Conservation (phyloP, 441 rosid genomes). For the Viola pubescens region DNA sequence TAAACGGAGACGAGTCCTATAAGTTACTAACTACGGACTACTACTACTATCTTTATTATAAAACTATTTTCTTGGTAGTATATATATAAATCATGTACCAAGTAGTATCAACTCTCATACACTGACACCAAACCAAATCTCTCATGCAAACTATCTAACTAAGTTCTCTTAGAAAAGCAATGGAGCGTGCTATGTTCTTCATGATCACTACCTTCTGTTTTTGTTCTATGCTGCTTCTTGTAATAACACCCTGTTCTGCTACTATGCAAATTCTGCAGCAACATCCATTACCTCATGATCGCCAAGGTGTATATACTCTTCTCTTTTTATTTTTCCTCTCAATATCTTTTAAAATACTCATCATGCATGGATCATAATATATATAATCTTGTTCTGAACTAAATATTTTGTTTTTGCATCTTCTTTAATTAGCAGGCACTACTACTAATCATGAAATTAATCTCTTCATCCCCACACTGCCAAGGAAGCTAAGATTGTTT, state of each 20-base stretch:
- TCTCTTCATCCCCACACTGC: conserved; percentile 18
- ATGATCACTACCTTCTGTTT: conserved; percentile 15
- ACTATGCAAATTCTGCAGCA: conserved; percentile 16
- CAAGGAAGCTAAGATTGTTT: conserved; percentile 41
- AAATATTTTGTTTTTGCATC: not conserved
- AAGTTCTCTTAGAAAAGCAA: not conserved
- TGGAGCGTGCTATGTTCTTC: conserved; percentile 19
- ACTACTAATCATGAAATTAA: conserved; percentile 9
- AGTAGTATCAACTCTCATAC: no score
- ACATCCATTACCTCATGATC: conserved; percentile 25
- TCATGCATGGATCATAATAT: not conserved
- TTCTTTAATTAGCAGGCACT: conserved; percentile 2
- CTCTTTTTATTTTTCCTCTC: not conserved
- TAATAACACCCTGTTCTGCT: conserved; percentile 7
- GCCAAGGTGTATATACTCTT: not conserved
- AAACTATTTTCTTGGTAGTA: not conserved
- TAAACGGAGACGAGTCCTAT: not conserved
- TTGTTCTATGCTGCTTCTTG: conserved; percentile 10
- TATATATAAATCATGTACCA: conserved; percentile 12
- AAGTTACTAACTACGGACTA: no score
- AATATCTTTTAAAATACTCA: not conserved
- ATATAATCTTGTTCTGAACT: no score
- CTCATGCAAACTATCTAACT: conserved; percentile 7
- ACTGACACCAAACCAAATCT: not conserved
- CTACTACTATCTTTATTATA: not conserved